A percentile compares a stretch with the other conserved stretches of the same genome.
Conservation (phyloP, 2,329 filamentous ascomycete genomes). For the Xylaria sp. region DNA sequence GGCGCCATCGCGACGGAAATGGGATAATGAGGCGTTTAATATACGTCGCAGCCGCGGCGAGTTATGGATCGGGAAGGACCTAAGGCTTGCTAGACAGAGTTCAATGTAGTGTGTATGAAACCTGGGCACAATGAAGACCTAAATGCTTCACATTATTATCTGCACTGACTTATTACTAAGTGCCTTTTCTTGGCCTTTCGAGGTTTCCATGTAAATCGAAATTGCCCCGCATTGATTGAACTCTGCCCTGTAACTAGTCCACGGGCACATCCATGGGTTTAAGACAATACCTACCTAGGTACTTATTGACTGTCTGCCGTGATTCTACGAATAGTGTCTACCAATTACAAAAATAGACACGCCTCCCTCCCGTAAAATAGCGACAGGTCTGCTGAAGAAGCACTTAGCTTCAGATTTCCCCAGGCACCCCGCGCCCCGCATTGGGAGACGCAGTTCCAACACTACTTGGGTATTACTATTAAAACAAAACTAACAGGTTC, state of each 20-base stretch:
- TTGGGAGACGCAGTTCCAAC: neutral
- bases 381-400: neutral
- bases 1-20: slow-evolving; percentile 14
- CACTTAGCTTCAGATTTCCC: neutral
- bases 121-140: neutral
- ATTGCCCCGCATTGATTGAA: neutral
- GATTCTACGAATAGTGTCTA: neutral
- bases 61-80: neutral
- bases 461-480: neutral
- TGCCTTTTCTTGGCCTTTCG: neutral
- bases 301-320: too few relatives aligned
- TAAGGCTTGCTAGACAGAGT: neutral
- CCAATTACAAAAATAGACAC: neutral
- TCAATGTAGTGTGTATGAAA: neutral
- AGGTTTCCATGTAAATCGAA: neutral
- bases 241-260: neutral
- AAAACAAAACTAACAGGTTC: neutral
- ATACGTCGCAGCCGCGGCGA: slow-evolving; percentile 14
- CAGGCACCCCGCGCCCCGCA: slow-evolving; percentile 10
- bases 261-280: neutral
- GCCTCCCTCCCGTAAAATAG: too few relatives aligned
- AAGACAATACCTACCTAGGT: too few relatives aligned
- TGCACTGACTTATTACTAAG: neutral
- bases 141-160: neutral
- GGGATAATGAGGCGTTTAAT: slow-evolving; percentile 23